Conservation (phyloP, 371 early-diverging fungal genomes). For the Mucor ambiguus region DNA sequence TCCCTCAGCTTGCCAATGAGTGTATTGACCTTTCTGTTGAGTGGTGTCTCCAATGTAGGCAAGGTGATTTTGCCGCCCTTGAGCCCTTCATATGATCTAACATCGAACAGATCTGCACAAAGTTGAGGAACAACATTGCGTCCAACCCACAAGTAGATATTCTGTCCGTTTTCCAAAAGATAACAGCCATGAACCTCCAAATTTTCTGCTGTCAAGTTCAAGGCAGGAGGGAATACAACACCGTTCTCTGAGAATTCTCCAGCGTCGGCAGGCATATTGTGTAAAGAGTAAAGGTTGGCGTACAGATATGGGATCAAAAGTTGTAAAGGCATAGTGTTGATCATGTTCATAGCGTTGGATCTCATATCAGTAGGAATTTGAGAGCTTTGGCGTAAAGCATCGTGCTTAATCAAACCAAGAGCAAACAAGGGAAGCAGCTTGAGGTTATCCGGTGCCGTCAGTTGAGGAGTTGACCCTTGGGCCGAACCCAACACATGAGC, state of each 20-base stretch:
- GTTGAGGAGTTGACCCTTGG: slow-evolving; percentile 54
- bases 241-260: slow-evolving; percentile 10
- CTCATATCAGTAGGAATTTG: slow-evolving; percentile 58
- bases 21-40: slow-evolving; percentile 22
- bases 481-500: slow-evolving; percentile 71
- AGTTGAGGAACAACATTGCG: slow-evolving; percentile 65
- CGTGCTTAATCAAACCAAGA: slow-evolving; percentile 67
- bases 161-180: slow-evolving; percentile 69
- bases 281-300: slow-evolving; percentile 73
- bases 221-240: slow-evolving; percentile 54
- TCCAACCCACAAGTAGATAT: slow-evolving; percentile 80
- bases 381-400: slow-evolving; percentile 45
- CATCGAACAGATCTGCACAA: slow-evolving; percentile 59
- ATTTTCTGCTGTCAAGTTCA: slow-evolving; percentile 83
- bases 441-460: slow-evolving; percentile 67
- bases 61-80: slow-evolving; percentile 32
- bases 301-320: slow-evolving; percentile 45
- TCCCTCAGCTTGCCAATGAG: slow-evolving; percentile 37
- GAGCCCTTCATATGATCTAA: slow-evolving; percentile 33
- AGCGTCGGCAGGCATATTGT: slow-evolving; percentile 60
- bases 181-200: slow-evolving; percentile 76
- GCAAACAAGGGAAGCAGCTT: slow-evolving; percentile 67
- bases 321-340: slow-evolving; percentile 68
- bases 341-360: slow-evolving; percentile 53
- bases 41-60: not conserved